These are phyloP conservation scores for Gracilaria domingensis DNA, from an alignment of 23 red algal species.

Conservation along the genomic window DNA sequence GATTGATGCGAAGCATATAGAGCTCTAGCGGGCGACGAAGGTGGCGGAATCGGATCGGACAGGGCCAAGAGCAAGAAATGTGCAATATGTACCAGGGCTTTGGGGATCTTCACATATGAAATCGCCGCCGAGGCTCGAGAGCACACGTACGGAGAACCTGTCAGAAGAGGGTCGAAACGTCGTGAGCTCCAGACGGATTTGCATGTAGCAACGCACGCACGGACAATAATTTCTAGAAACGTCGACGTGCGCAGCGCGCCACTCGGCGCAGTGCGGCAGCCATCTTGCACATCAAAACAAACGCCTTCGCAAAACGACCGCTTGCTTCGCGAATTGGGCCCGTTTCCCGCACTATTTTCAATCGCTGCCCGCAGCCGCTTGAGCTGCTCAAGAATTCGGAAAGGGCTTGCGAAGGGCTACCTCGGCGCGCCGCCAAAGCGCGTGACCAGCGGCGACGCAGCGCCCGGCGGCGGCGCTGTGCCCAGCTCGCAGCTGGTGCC, in stretches of 20 bases:
- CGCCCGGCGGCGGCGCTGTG: background rate
- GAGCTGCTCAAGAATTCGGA: conserved; percentile 31
- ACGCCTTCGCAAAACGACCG: background rate
- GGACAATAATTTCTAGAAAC: background rate
- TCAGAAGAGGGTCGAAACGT: background rate
- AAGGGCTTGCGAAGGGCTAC: conserved; percentile 35
- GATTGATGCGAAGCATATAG: no score
- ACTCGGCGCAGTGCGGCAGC: no score
- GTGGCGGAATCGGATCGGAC: no score
- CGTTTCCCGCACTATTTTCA: background rate
- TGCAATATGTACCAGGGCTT: no score
- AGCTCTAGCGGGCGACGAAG: no score
- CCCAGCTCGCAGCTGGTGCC: background rate
- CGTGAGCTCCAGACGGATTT: background rate
- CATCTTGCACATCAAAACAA: background rate
- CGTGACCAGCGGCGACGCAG: no score
- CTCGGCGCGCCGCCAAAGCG: conserved; percentile 19
- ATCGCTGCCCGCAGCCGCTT: background rate
- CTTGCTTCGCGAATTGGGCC: background rate
- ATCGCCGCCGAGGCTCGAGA: no score
- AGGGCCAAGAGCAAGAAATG: no score
- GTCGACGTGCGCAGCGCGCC: background rate
- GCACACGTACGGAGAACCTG: background rate
- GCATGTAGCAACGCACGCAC: background rate
- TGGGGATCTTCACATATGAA: no score